These are phyloP conservation scores for Dentipellis fragilis DNA, from an alignment of 768 basidiomycete genomes.

Conservation along the genomic window DNA sequence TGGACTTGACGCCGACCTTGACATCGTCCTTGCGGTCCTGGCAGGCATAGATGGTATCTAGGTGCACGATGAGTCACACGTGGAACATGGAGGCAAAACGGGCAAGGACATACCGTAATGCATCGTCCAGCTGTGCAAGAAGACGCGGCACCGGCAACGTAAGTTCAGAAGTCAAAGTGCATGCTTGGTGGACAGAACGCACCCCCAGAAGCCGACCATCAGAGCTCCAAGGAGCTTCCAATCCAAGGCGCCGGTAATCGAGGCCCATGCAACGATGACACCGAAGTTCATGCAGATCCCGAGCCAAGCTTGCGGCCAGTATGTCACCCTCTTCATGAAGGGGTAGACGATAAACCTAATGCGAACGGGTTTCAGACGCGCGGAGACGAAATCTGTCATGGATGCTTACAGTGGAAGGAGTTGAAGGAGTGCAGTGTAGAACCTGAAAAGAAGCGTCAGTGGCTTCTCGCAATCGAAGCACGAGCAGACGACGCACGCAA, in stretches of 20 bases:
- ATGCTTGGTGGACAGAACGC: not conserved
- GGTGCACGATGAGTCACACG: not conserved
- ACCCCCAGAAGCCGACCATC: constrained; percentile 15
- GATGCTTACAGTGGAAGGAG: constrained; percentile 12
- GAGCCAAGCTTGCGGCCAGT: constrained; percentile 58
- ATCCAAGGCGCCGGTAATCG: constrained; percentile 26
- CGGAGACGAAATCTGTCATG: not conserved
- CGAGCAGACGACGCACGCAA: constrained; percentile 1
- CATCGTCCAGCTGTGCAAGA: constrained; percentile 29
- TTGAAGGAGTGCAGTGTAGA: constrained; percentile 11
- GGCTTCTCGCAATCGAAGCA: not conserved
- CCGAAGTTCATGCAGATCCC: constrained; percentile 43
- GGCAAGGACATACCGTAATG: constrained; percentile 24
- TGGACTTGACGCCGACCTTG: constrained; percentile 62
- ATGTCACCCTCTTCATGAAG: constrained; percentile 43
- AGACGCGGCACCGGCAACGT: constrained; percentile 21
- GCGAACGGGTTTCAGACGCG: not conserved
- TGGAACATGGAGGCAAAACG: too few species aligned
- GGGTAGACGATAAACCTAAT: constrained; percentile 32
- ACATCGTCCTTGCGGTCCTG: constrained; percentile 70
- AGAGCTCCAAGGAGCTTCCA: constrained; percentile 7
- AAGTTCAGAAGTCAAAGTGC: not conserved
- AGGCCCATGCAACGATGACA: constrained; percentile 38
- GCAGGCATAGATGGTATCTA: constrained; percentile 66
- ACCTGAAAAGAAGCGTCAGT: not conserved